Percentiles rank a stretch among this genome's conserved stretches.
These are phyloP conservation scores for Cercospora zeina DNA, from an alignment of 2,329 filamentous ascomycete genomes.

Conservation along the genomic window DNA sequence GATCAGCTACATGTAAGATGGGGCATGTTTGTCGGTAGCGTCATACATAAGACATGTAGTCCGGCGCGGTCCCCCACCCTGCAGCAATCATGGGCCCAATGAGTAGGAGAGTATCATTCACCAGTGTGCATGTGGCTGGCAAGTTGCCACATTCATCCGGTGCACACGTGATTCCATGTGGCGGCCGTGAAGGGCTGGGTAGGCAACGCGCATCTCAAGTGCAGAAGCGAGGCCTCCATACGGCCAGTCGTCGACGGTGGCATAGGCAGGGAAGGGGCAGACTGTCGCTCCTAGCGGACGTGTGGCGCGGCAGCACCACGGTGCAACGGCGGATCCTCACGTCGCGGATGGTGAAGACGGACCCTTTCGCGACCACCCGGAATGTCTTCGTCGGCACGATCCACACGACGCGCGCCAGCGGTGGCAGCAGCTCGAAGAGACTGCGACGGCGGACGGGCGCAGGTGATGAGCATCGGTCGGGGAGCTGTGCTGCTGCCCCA, in stretches of 20 bases:
- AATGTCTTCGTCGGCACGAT: conserved; percentile 14
- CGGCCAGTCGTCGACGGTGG: background rate
- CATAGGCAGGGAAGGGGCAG: conserved; percentile 1
- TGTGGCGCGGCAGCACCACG: conserved; percentile 13
- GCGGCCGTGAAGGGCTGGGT: conserved; percentile 1
- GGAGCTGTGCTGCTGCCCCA: conserved; percentile 1
- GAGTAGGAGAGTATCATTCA: no score
- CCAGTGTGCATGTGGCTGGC: background rate
- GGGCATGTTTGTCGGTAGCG: background rate
- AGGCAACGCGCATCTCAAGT: background rate
- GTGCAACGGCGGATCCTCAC: background rate
- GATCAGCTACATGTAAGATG: background rate
- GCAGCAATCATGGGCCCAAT: background rate
- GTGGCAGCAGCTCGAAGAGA: background rate
- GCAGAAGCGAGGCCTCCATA: conserved; percentile 10
- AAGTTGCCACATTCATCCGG: background rate
- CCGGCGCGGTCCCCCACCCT: background rate
- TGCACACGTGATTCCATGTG: background rate
- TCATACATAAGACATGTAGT: background rate
- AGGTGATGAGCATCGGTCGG: background rate
- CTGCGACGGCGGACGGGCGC: background rate
- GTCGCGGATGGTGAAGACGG: background rate
- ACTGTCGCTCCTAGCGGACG: conserved; percentile 7
- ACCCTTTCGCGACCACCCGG: conserved; percentile 13
- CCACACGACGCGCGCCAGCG: background rate